These are phyloP conservation scores for Candida nemodendra DNA, from an alignment of 805 yeast genomes.

Conservation along the genomic window DNA sequence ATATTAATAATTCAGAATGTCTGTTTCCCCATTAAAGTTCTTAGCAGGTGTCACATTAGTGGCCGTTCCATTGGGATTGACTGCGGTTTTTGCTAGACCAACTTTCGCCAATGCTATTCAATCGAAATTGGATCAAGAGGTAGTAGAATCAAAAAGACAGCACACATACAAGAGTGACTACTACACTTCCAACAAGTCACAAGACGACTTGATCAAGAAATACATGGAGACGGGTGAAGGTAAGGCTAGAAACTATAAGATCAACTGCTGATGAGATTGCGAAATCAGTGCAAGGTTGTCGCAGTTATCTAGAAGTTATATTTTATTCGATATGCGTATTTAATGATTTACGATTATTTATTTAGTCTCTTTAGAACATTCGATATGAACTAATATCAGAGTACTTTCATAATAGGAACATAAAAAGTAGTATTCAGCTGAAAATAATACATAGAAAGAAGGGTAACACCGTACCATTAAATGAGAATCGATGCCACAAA, in stretches of 20 bases:
- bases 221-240: constrained; percentile 29
- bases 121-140: constrained; percentile 33
- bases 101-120: constrained; percentile 36
- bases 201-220: constrained; percentile 26
- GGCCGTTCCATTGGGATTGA: constrained; percentile 28
- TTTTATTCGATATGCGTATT: no score
- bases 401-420: no score
- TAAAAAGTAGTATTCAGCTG: no score
- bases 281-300: not conserved
- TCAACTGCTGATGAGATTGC: constrained; percentile 5
- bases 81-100: constrained; percentile 31
- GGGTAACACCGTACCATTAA: no score
- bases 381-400: no score
- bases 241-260: constrained; percentile 28
- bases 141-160: constrained; percentile 27
- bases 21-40: constrained; percentile 30
- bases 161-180: constrained; percentile 29
- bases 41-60: constrained; percentile 29
- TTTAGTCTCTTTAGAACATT: no score
- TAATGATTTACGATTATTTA: no score
- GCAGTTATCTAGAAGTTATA: not conserved
- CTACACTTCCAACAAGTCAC: constrained; percentile 21
- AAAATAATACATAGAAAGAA: no score
- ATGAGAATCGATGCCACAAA: no score
- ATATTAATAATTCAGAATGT: no score